Evolutionary conservation across 306 rosid genomes (phyloP).

Genomic region (barrel medic (Medicago truncatula)): MtrunA17r5.0-ANR NC_053049.1:35533501-35534000

Average conservation of each 20-base stretch:
- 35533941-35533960: constrained; percentile 77
- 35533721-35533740: background rate
- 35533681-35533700: background rate
- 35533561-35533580: background rate
- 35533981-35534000: constrained; percentile 87
- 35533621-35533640: background rate
- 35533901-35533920: constrained; percentile 87
- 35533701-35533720: background rate
- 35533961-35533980: constrained; percentile 76
- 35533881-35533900: constrained; percentile 57
- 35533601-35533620: background rate
- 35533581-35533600: background rate
- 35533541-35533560: too few species aligned
- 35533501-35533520: background rate
- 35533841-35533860: constrained; percentile 59
- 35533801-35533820: constrained; percentile 37
- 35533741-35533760: constrained; percentile 29
- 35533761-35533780: constrained; percentile 18
- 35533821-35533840: constrained; percentile 40
- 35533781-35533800: constrained; percentile 8
- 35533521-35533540: too few species aligned
- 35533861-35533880: constrained; percentile 47
- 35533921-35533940: constrained; percentile 80
- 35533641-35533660: background rate
- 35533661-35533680: constrained; percentile 1